phyloP scores from a whole-genome alignment of 1,139 yeast species.

The Geotrichum armillariae region DNA sequence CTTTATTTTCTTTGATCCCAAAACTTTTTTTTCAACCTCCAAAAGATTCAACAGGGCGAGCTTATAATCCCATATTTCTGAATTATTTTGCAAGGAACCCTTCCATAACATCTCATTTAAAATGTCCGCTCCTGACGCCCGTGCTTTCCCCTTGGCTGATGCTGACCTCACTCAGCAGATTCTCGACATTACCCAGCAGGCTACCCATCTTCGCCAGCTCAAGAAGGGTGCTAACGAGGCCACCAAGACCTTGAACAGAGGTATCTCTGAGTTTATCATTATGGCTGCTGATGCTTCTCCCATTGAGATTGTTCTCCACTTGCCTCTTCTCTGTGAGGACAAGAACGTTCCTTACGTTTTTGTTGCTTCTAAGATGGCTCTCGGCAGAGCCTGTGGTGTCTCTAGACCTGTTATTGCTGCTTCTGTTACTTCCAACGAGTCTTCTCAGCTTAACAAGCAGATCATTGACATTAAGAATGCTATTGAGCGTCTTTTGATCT shows the following conservation, averaged over 20 bases:
- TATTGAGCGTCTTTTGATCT: conserved; percentile 84
- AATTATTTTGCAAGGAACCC: no score
- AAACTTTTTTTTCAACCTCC: no score
- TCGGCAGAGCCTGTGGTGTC: conserved; percentile 99
- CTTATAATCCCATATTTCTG: no score
- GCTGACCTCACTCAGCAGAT: conserved; percentile 94
- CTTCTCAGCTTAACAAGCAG: conserved; percentile 96
- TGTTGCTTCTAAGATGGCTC: conserved; percentile 97
- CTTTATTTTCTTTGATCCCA: no score
- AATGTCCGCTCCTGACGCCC: conserved; percentile 43
- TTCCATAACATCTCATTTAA: no score
- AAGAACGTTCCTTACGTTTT: conserved; percentile 99
- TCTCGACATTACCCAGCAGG: conserved; percentile 96
- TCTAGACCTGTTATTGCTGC: conserved; percentile 99
- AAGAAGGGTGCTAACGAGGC: conserved; percentile 99
- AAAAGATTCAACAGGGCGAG: no score
- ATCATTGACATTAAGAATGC: conserved; percentile 98
- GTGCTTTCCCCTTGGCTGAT: conserved; percentile 98
- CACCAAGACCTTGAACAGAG: conserved; percentile 95
- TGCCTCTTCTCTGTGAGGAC: conserved; percentile 98
- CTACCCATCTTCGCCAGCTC: conserved; percentile 96
- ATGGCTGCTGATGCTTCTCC: conserved; percentile 99
- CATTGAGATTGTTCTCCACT: conserved; percentile 94
- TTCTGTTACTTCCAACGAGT: conserved; percentile 96
- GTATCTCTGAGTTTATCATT: conserved; percentile 98